Conservation (phyloP, 208 protist species). For the Crithidia sp. region DNA sequence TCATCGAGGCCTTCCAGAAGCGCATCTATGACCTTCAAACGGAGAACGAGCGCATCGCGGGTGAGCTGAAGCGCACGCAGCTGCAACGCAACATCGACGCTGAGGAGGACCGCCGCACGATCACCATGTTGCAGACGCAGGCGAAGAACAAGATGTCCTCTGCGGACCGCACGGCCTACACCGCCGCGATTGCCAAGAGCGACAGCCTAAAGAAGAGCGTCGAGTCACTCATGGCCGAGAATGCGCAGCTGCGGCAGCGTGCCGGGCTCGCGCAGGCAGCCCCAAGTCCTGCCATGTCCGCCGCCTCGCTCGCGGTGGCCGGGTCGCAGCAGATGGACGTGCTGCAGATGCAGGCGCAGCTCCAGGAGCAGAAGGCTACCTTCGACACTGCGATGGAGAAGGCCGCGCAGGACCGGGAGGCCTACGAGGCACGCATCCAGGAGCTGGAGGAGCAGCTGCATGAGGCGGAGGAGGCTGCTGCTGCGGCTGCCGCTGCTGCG, state of each 20-base stretch:
- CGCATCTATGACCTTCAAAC: slow-evolving; percentile 48
- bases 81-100: slow-evolving; percentile 30
- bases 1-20: slow-evolving; percentile 23
- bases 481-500: neutral
- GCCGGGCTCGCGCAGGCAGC: neutral
- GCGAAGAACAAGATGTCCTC: slow-evolving; percentile 42
- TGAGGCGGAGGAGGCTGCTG: slow-evolving; percentile 26
- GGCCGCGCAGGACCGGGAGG: slow-evolving; percentile 34
- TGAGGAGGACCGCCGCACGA: slow-evolving; percentile 48
- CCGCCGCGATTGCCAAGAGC: slow-evolving; percentile 42
- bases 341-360: slow-evolving; percentile 33
- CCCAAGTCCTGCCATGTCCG: slow-evolving; percentile 4
- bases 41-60: slow-evolving; percentile 48
- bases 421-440: slow-evolving; percentile 38
- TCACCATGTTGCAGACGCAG: slow-evolving; percentile 46
- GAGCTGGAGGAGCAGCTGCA: slow-evolving; percentile 53
- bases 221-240: slow-evolving; percentile 40
- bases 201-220: slow-evolving; percentile 44
- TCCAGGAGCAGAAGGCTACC: slow-evolving; percentile 31
- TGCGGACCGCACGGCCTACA: slow-evolving; percentile 37
- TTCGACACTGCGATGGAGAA: slow-evolving; percentile 33
- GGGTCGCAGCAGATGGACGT: slow-evolving; percentile 34
- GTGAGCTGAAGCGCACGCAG: slow-evolving; percentile 51
- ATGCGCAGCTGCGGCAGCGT: slow-evolving; percentile 23
- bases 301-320: slow-evolving; percentile 16